Conservation (phyloP, 345 rosid species). For the Murraya koenigii region DNA sequence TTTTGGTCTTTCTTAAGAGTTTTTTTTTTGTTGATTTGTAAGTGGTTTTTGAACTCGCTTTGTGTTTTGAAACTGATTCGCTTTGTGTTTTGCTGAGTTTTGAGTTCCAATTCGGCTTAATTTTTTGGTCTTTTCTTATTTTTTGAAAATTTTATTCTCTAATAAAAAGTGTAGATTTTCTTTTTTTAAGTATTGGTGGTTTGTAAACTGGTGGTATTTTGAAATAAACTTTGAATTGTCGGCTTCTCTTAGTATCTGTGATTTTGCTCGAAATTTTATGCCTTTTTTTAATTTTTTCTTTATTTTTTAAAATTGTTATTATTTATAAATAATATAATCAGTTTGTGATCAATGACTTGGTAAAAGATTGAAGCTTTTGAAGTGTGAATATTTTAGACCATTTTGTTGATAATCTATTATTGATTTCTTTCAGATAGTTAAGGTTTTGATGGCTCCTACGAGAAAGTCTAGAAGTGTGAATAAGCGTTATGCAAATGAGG, state of each 20-base stretch:
- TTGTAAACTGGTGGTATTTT: not conserved
- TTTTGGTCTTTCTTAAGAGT: not conserved
- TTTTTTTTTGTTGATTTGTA: conserved; percentile 6
- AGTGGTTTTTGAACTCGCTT: conserved; percentile 8
- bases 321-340: not conserved
- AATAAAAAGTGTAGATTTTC: not conserved
- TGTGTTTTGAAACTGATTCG: not conserved
- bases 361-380: not conserved
- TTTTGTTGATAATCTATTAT: conserved; percentile 1
- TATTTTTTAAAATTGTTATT: not conserved
- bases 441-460: conserved; percentile 61
- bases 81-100: conserved; percentile 6
- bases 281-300: not conserved
- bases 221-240: conserved; percentile 14
- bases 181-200: too few relatives aligned
- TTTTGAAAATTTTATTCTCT: not conserved
- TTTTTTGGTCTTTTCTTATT: not conserved
- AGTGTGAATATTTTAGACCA: not conserved
- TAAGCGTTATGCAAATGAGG: conserved; percentile 67
- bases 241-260: not conserved
- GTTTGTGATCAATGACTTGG: not conserved
- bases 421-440: conserved; percentile 26
- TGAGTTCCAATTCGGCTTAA: conserved; percentile 14
- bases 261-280: not conserved
- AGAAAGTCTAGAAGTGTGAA: conserved; percentile 76